These are phyloP conservation scores for Erysimum pusillum DNA, from an alignment of 441 rosid species.

Conservation along the genomic window DNA sequence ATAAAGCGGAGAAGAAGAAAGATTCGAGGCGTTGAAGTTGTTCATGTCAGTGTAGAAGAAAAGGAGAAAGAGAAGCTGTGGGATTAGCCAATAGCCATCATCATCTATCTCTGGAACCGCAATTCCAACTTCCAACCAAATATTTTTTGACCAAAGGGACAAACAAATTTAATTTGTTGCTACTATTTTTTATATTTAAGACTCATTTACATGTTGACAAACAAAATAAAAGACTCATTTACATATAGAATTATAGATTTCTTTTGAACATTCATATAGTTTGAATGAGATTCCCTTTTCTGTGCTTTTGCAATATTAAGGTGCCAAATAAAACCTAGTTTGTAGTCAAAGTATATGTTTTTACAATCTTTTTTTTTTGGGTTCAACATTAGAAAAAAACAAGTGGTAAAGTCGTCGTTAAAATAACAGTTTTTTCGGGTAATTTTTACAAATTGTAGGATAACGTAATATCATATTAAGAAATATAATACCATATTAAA, in stretches of 20 bases:
- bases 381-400: not conserved
- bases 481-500: too few relatives aligned
- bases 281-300: not conserved
- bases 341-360: not conserved
- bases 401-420: not conserved
- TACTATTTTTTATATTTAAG: too few relatives aligned
- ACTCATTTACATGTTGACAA: too few relatives aligned
- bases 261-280: not conserved
- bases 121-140: slow-evolving; percentile 32
- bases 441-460: too few relatives aligned
- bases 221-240: too few relatives aligned
- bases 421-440: not conserved
- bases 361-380: not conserved
- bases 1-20: too few relatives aligned
- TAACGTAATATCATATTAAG: too few relatives aligned
- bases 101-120: slow-evolving; percentile 32
- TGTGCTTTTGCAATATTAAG: not conserved
- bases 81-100: slow-evolving; percentile 33
- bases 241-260: too few relatives aligned
- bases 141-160: not conserved
- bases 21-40: slow-evolving; percentile 18
- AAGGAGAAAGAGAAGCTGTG: slow-evolving; percentile 15
- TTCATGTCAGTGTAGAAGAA: slow-evolving; percentile 33
- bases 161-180: not conserved
- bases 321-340: not conserved